A percentile compares a stretch with the other conserved stretches of the same genome.
These are phyloP conservation scores for Didymella keratinophila DNA, from an alignment of 2,329 filamentous ascomycete genomes.

Conservation along the genomic window DNA sequence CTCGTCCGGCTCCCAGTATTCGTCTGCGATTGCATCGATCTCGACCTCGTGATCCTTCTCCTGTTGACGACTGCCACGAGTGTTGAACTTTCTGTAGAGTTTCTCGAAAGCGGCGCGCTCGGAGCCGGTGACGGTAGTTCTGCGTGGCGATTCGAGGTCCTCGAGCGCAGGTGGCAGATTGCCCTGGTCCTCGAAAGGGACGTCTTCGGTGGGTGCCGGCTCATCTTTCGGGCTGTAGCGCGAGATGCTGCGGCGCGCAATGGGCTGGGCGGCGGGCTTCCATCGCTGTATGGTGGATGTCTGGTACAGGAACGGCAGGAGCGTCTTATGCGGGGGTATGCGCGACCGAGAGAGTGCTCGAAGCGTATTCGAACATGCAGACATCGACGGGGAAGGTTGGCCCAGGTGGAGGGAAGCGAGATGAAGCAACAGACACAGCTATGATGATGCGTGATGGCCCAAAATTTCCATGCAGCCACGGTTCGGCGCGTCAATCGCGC, in stretches of 20 bases:
- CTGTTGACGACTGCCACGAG: slow-evolving; percentile 29
- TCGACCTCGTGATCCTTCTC: slow-evolving; percentile 26
- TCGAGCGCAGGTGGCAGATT: slow-evolving; percentile 45
- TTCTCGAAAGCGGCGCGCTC: slow-evolving; percentile 49
- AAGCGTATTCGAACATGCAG: slow-evolving; percentile 40
- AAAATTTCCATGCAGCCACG: slow-evolving; percentile 6
- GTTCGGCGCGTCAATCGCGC: slow-evolving; percentile 10
- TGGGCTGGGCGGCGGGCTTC: slow-evolving; percentile 27
- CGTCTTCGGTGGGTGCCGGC: slow-evolving; percentile 58
- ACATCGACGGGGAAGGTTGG: slow-evolving; percentile 33
- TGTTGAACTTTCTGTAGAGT: slow-evolving; percentile 41
- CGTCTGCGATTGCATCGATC: slow-evolving; percentile 42
- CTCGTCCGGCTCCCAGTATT: slow-evolving; percentile 45
- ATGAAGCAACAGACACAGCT: slow-evolving; percentile 3
- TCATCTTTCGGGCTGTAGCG: slow-evolving; percentile 46
- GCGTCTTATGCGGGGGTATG: slow-evolving; percentile 49
- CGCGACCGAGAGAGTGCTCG: slow-evolving; percentile 45
- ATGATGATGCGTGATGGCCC: slow-evolving; percentile 5
- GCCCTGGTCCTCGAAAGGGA: slow-evolving; percentile 46
- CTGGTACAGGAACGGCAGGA: slow-evolving; percentile 75
- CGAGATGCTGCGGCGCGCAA: slow-evolving; percentile 33
- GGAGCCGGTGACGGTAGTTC: slow-evolving; percentile 46
- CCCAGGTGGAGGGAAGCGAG: not conserved
- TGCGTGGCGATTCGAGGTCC: slow-evolving; percentile 29
- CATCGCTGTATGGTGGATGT: slow-evolving; percentile 67